These are phyloP conservation scores for Ophiostoma montium DNA, from an alignment of 2,329 filamentous ascomycete genomes.

Conservation along the genomic window DNA sequence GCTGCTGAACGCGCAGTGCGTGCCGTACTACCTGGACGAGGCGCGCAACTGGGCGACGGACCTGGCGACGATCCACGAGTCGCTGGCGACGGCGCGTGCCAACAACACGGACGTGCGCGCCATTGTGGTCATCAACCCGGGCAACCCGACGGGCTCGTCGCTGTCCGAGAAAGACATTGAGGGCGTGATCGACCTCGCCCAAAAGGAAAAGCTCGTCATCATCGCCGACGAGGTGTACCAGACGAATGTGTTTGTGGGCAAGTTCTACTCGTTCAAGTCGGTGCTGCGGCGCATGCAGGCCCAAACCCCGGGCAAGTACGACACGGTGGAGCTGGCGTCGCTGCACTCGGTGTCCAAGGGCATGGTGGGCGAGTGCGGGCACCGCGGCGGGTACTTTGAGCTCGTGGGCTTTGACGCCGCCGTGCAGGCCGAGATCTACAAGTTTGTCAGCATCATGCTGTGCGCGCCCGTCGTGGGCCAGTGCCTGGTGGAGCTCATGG, in stretches of 20 bases:
- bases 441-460: constrained; percentile 93
- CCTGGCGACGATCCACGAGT: constrained; percentile 57
- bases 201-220: constrained; percentile 71
- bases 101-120: constrained; percentile 78
- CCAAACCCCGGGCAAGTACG: constrained; percentile 60
- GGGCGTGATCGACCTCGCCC: constrained; percentile 74
- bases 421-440: constrained; percentile 92
- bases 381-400: constrained; percentile 96
- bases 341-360: constrained; percentile 93
- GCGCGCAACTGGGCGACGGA: constrained; percentile 77
- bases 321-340: constrained; percentile 76
- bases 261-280: constrained; percentile 94
- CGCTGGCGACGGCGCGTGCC: constrained; percentile 59
- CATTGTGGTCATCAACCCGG: constrained; percentile 95
- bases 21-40: constrained; percentile 92
- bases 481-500: constrained; percentile 94
- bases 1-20: constrained; percentile 69
- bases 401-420: constrained; percentile 74
- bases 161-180: constrained; percentile 67
- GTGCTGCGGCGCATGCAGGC: constrained; percentile 70
- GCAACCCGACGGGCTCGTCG: constrained; percentile 89
- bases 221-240: constrained; percentile 98
- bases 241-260: constrained; percentile 90
- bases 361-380: constrained; percentile 97
- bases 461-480: constrained; percentile 92